Conservation (phyloP, 208 protist genomes). For the Endotrypanum monterogeii region DNA sequence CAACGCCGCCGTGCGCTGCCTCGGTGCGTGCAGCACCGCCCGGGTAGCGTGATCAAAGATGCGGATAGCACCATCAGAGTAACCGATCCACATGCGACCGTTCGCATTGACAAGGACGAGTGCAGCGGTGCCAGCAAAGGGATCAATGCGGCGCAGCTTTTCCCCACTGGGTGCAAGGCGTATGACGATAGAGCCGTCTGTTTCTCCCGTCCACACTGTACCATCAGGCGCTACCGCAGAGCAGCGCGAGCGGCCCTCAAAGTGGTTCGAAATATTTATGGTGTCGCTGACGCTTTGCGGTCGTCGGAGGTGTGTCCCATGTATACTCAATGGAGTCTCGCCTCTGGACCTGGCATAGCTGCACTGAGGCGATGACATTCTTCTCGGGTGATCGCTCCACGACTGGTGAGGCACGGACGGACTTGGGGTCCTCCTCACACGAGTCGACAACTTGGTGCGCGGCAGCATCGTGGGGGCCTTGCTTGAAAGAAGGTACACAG, state of each 20-base stretch:
- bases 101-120: constrained; percentile 32
- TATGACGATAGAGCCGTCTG: constrained; percentile 53
- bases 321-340: constrained; percentile 9
- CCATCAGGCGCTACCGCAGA: constrained; percentile 50
- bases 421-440: neutral
- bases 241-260: constrained; percentile 49
- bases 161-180: constrained; percentile 44
- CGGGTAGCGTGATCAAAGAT: constrained; percentile 40
- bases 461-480: neutral
- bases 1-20: constrained; percentile 64
- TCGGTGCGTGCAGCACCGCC: constrained; percentile 39
- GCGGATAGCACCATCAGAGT: constrained; percentile 62
- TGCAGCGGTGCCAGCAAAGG: constrained; percentile 22
- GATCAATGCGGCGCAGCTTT: constrained; percentile 36
- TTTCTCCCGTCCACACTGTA: constrained; percentile 69
- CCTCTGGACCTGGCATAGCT: neutral
- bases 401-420: neutral
- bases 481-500: neutral
- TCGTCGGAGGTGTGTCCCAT: neutral
- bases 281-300: constrained; percentile 20
- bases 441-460: neutral
- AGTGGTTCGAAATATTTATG: constrained; percentile 41
- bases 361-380: no score
- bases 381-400: neutral
- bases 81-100: constrained; percentile 59